Base-by-base conservation (phyloP, 495 filamentous ascomycete species). In the Elaphomyces granulatus region DNA sequence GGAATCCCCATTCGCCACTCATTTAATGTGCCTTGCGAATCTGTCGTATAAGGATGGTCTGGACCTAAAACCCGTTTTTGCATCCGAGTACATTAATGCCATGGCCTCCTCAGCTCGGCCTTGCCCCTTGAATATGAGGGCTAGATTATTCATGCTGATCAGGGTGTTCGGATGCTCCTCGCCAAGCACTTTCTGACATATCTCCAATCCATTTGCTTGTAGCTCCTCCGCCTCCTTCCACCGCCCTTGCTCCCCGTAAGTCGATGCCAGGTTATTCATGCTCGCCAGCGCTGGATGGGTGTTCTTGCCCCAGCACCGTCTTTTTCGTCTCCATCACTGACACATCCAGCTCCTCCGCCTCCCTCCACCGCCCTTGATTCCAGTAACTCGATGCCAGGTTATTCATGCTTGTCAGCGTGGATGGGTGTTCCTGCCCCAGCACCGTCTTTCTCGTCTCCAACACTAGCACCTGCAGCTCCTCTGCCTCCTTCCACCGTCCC, bases 21-120 rank as follows among this genome's bases (percentile, higher is more conserved):
- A n/a, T n/a, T n/a, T n/a, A n/a, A n/a, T n/a, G n/a, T n/a, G n/a
- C n/a, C n/a, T n/a, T n/a, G n/a, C n/a, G n/a, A n/a, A n/a, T n/a
- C n/a, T n/a, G n/a, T n/a, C n/a, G 61, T 67, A 19, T 47, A 3
- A 9, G 52, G 53, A 49, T 72, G 59, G 6, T 63, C 45, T 3
- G 26, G 34, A 3, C 66, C 66, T 1, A 64, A 34, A 20, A 50
- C 34, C 37, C 21, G 45, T 38, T 31, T 37, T 45, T 21, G 36
- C 38, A 45, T 17, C 20, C 30, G 17, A 16, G 45, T 20, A 17
- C 41, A 48, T 45, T 2, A 48, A 17, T 15, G 20, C 32, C 31
- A 48, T 41, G 16, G 48, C 48, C 20, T 49, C 36, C 44, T 41
- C 34, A 14, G 46, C 43, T 31, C 42, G 17, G 32, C 34, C 54